Conservation (phyloP, 2,329 filamentous ascomycete species). For the Lecanicillium sp. region DNA sequence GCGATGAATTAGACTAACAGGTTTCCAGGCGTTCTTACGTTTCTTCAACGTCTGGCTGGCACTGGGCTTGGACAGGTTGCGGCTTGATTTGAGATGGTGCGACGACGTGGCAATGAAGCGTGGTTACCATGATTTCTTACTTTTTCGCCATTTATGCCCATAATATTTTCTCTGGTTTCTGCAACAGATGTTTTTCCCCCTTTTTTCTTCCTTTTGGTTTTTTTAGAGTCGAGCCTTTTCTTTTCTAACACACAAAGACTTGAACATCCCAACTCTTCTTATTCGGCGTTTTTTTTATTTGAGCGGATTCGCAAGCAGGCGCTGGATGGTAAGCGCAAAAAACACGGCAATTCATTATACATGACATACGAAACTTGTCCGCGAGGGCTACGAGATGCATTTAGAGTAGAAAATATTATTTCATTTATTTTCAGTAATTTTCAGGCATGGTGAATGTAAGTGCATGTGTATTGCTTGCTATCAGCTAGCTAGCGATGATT, state of each 20-base stretch:
- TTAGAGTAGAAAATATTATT: no score
- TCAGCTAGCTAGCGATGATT: no score
- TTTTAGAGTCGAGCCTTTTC: constrained; percentile 1
- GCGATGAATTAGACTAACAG: not conserved
- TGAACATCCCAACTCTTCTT: constrained; percentile 3
- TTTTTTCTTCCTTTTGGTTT: constrained; percentile 4
- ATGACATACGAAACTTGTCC: no score
- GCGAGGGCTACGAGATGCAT: no score
- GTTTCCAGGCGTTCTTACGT: constrained; percentile 19
- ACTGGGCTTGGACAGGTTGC: not conserved
- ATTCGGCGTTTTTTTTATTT: not conserved
- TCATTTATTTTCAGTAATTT: no score
- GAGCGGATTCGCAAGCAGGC: not conserved
- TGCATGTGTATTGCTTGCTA: no score
- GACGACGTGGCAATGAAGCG: not conserved
- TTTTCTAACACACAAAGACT: no score
- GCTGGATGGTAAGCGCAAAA: not conserved
- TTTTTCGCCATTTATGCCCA: not conserved
- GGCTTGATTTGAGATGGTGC: not conserved
- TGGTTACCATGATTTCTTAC: not conserved
- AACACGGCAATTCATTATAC: no score
- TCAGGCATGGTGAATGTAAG: no score
- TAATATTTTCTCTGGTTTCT: not conserved
- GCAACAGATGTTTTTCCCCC: not conserved
- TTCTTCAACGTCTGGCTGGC: constrained; percentile 25